phyloP scores from a whole-genome alignment of 1,139 yeast genomes.

The Suhomyces panamericanus region DNA sequence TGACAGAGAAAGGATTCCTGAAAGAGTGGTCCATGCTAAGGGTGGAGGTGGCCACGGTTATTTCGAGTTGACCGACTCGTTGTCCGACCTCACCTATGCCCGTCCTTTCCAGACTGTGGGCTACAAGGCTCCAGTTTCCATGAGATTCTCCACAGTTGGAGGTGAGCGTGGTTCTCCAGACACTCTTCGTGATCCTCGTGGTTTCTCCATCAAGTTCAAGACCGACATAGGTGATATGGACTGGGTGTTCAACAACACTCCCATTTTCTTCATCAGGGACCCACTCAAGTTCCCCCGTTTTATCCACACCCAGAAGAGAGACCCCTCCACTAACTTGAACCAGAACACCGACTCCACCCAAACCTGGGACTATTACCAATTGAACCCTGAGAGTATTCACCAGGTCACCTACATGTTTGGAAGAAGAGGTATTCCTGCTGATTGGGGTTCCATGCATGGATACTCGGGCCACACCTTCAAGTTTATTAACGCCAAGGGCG shows the following conservation, averaged over 20 bases:
- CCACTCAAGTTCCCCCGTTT: constrained; percentile 60
- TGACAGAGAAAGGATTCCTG: constrained; percentile 62
- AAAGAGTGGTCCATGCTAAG: constrained; percentile 65
- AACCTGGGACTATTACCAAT: constrained; percentile 67
- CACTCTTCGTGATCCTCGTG: constrained; percentile 61
- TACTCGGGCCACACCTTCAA: constrained; percentile 74
- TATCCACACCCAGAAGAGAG: constrained; percentile 67
- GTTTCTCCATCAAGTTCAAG: constrained; percentile 55
- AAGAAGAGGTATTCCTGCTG: constrained; percentile 69
- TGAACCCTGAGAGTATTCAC: constrained; percentile 64
- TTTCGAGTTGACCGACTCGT: constrained; percentile 59
- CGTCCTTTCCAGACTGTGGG: constrained; percentile 49
- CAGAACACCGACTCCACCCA: constrained; percentile 57
- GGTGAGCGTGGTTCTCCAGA: constrained; percentile 61
- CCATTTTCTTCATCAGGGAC: constrained; percentile 58
- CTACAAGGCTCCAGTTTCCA: constrained; percentile 46
- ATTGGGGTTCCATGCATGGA: constrained; percentile 67
- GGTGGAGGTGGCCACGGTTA: constrained; percentile 65
- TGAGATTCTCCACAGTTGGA: constrained; percentile 61
- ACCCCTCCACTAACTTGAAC: constrained; percentile 79
- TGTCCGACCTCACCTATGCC: constrained; percentile 52
- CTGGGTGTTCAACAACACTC: constrained; percentile 64
- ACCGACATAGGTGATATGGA: constrained; percentile 62
- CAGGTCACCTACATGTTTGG: constrained; percentile 63
- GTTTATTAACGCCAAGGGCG: constrained; percentile 66